Percentiles rank a stretch among this genome's conserved stretches.
Conservation (phyloP, 495 filamentous ascomycete genomes). For the Penicillium lividum region DNA sequence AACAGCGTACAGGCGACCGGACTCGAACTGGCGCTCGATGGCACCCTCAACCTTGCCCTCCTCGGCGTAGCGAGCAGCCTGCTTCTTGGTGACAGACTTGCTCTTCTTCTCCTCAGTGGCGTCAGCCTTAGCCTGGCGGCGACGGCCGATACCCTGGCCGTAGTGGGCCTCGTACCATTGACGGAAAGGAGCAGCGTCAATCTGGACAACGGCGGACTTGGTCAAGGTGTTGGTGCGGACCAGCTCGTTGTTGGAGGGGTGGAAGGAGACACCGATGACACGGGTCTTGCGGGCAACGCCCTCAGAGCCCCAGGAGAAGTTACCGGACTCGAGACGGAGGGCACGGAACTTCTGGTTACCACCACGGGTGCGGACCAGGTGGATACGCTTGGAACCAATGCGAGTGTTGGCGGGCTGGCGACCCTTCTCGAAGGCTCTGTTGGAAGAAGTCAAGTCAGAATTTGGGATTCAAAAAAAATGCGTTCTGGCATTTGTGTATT, state of each 20-base stretch:
- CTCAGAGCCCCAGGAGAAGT: conserved; percentile 99
- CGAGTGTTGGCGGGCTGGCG: conserved; percentile 98
- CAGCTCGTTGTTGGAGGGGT: conserved; percentile 99
- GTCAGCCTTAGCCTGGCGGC: conserved; percentile 80
- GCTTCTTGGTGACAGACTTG: conserved; percentile 93
- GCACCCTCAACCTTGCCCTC: conserved; percentile 88
- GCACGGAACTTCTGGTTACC: conserved; percentile 99
- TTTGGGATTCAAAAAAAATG: conserved; percentile 19
- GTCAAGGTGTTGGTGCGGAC: conserved; percentile 99
- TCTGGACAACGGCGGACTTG: conserved; percentile 96
- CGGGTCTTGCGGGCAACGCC: conserved; percentile 96
- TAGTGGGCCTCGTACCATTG: conserved; percentile 99
- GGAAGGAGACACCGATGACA: conserved; percentile 96
- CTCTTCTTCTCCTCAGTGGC: conserved; percentile 81
- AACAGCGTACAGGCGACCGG: conserved; percentile 92
- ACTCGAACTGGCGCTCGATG: conserved; percentile 98
- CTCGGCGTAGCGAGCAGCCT: conserved; percentile 76
- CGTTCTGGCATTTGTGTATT: neutral
- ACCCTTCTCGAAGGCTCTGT: conserved; percentile 98
- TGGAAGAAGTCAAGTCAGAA: conserved; percentile 15
- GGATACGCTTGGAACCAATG: conserved; percentile 98
- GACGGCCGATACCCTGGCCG: conserved; percentile 81
- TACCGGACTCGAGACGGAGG: conserved; percentile 97
- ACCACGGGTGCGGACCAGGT: conserved; percentile 97
- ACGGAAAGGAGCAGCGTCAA: conserved; percentile 97